phyloP scores from a whole-genome alignment of 495 filamentous ascomycete genomes.

The Tuber umbilicatum region DNA sequence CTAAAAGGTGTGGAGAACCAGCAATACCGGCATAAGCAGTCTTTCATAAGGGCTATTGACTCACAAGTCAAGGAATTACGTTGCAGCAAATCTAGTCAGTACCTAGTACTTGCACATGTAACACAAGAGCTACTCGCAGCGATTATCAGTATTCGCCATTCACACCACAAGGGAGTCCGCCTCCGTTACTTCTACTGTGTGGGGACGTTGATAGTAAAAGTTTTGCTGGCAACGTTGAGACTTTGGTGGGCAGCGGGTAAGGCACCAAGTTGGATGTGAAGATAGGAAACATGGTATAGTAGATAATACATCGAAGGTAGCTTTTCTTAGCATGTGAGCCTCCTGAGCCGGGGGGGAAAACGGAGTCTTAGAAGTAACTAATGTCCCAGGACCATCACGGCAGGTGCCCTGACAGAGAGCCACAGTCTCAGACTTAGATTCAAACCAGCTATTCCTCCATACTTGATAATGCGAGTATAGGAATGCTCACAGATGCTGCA shows the following conservation, averaged over 20 bases:
- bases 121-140: no score
- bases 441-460: background rate
- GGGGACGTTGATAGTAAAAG: conserved; percentile 3
- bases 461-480: no score
- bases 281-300: background rate
- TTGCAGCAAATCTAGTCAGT: background rate
- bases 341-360: no score
- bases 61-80: background rate
- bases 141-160: no score
- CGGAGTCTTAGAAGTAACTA: no score
- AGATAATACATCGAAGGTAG: background rate
- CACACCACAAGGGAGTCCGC: no score
- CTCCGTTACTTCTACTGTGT: background rate
- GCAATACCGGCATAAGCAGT: background rate
- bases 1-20: background rate
- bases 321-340: no score
- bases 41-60: background rate
- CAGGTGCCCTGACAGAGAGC: no score
- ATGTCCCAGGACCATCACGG: no score
- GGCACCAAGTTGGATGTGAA: background rate
- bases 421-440: background rate
- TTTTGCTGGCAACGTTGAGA: conserved; percentile 3
- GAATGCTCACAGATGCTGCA: no score
- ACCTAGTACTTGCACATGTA: background rate
- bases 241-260: conserved; percentile 1